phyloP scores from a whole-genome alignment of 2,329 filamentous ascomycete genomes.

The Botrytis hyacinthi region DNA sequence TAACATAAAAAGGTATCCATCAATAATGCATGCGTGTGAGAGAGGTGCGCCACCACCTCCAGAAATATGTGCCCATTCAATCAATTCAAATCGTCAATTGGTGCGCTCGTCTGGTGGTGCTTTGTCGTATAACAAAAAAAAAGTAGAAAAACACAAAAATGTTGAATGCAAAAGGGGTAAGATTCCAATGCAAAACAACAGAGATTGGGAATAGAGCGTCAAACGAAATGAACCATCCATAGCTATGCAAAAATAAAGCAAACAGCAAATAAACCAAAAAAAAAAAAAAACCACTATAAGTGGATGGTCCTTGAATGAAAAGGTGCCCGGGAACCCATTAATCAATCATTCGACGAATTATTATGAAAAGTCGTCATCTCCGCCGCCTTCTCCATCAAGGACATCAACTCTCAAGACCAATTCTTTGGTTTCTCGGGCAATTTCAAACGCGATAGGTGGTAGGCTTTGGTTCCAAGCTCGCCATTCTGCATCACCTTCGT shows the following conservation, averaged over 20 bases:
- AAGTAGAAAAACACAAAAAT: conserved; percentile 8
- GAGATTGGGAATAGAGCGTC: conserved; percentile 10
- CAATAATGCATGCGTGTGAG: conserved; percentile 6
- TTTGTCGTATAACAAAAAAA: conserved; percentile 15
- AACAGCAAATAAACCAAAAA: neutral
- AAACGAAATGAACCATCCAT: conserved; percentile 7
- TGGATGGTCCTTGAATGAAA: neutral
- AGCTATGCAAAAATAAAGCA: conserved; percentile 19
- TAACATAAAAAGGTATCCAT: conserved; percentile 13
- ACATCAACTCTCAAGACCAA: conserved; percentile 52
- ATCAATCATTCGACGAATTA: neutral
- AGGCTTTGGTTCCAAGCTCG: conserved; percentile 66
- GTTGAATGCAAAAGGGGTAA: neutral
- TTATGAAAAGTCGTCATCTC: conserved; percentile 34
- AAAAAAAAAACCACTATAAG: neutral
- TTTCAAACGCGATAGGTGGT: conserved; percentile 82
- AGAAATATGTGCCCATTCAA: conserved; percentile 10
- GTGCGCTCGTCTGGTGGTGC: conserved; percentile 3
- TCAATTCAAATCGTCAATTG: conserved; percentile 14
- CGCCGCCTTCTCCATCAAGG: conserved; percentile 33
- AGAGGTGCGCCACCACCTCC: neutral
- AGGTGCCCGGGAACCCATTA: neutral
- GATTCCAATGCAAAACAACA: conserved; percentile 9
- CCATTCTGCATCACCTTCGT: conserved; percentile 55
- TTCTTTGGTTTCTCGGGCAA: conserved; percentile 79